Evolutionary conservation across 108 stramenopile species (phyloP).

Genomic region (Fragilariopsis cylindrus): DNA sequence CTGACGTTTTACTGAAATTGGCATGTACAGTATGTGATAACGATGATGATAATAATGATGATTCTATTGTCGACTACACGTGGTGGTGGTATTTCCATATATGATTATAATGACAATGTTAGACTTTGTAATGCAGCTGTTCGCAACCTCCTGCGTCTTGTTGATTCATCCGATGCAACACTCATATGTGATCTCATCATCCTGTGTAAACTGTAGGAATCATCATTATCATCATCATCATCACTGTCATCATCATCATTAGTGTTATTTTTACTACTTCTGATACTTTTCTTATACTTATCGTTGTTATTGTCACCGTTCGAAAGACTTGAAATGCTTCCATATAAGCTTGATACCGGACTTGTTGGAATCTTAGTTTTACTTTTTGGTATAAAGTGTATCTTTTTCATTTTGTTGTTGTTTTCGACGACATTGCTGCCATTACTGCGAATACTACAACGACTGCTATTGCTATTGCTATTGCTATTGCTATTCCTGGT

Average conservation of each 20-base stretch:
- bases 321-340: background rate
- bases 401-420: conserved; percentile 19
- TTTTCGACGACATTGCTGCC: background rate
- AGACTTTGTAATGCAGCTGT: conserved; percentile 13
- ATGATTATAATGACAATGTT: too few relatives aligned
- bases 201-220: background rate
- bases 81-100: too few relatives aligned
- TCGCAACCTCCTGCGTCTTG: conserved; percentile 30
- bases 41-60: too few relatives aligned
- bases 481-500: background rate
- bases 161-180: conserved; percentile 26
- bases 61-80: too few relatives aligned
- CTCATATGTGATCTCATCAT: conserved; percentile 32
- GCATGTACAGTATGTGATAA: too few relatives aligned
- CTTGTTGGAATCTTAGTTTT: conserved; percentile 29
- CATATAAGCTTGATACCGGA: conserved; percentile 22
- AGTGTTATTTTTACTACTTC: too few relatives aligned
- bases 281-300: background rate
- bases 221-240: background rate
- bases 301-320: background rate
- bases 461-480: background rate
- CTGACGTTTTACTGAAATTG: too few relatives aligned
- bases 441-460: background rate
- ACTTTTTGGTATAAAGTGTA: conserved; percentile 21
- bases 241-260: background rate